Conservation (phyloP, 1,284 basidiomycete genomes). For the Ustilago sp. region DNA sequence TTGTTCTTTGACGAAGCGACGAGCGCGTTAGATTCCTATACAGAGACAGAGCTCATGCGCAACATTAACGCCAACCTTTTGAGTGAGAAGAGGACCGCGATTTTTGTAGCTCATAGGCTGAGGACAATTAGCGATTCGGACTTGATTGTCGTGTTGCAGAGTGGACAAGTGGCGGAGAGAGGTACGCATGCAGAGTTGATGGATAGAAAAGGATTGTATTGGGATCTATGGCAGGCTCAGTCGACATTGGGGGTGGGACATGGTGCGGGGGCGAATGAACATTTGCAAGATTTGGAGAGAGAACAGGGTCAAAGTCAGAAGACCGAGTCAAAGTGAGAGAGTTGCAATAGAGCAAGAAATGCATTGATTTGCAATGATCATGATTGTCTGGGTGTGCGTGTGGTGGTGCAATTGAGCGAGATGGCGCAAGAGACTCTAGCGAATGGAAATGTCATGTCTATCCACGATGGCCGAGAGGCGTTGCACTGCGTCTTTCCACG, state of each 20-base stretch:
- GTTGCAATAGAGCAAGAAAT: background rate
- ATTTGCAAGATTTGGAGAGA: conserved; percentile 41
- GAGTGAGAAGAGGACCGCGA: conserved; percentile 84
- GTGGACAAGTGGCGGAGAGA: conserved; percentile 57
- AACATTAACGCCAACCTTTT: conserved; percentile 87
- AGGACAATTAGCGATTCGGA: conserved; percentile 87
- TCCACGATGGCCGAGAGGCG: conserved; percentile 31
- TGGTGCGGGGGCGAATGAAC: conserved; percentile 50
- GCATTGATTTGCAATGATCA: background rate
- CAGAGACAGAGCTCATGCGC: conserved; percentile 92
- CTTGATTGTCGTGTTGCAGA: conserved; percentile 63
- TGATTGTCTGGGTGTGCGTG: conserved; percentile 1
- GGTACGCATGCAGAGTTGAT: conserved; percentile 63
- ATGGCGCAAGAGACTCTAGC: conserved; percentile 8
- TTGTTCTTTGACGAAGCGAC: conserved; percentile 99
- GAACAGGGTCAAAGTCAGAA: conserved; percentile 4
- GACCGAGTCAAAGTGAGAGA: too few relatives aligned
- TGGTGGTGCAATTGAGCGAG: conserved; percentile 6
- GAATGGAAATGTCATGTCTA: conserved; percentile 24
- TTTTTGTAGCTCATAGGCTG: conserved; percentile 79
- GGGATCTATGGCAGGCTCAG: conserved; percentile 62
- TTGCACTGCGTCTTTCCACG: conserved; percentile 21
- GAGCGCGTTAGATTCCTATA: conserved; percentile 91
- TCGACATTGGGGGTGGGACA: conserved; percentile 51
- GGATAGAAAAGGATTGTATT: conserved; percentile 56